These are phyloP conservation scores for Plicaturopsis crispa DNA, from an alignment of 768 basidiomycete species.

Conservation along the genomic window DNA sequence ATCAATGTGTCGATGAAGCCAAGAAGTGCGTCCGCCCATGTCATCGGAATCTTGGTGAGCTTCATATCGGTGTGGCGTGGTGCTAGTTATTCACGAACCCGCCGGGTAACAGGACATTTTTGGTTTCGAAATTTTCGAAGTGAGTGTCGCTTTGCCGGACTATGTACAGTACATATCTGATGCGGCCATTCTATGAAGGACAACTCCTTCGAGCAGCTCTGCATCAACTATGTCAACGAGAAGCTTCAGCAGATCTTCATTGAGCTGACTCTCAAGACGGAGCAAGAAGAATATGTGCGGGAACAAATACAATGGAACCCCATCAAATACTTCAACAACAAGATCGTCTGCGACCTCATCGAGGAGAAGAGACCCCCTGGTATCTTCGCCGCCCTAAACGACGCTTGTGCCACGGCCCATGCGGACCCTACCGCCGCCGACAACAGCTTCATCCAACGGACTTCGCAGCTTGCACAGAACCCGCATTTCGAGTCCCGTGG, in stretches of 20 bases:
- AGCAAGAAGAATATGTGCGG: slow-evolving; percentile 97
- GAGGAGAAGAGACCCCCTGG: slow-evolving; percentile 96
- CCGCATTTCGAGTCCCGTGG: slow-evolving; percentile 95
- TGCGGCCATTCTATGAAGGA: slow-evolving; percentile 39
- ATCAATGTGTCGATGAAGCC: slow-evolving; percentile 97
- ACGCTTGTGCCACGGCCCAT: slow-evolving; percentile 98
- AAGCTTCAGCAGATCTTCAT: slow-evolving; percentile 99
- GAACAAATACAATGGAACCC: slow-evolving; percentile 99
- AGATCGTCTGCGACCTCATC: slow-evolving; percentile 96
- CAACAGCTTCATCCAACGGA: slow-evolving; percentile 92
- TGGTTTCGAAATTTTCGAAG: slow-evolving; percentile 98
- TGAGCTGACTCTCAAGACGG: slow-evolving; percentile 95
- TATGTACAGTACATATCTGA: not conserved
- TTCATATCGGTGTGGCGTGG: slow-evolving; percentile 1
- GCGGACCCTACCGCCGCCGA: slow-evolving; percentile 96
- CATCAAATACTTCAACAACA: slow-evolving; percentile 98
- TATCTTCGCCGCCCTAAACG: slow-evolving; percentile 95
- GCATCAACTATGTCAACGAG: slow-evolving; percentile 99
- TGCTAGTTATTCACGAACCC: slow-evolving; percentile 3
- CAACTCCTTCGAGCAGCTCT: slow-evolving; percentile 95
- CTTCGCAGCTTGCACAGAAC: slow-evolving; percentile 73
- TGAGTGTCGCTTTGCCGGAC: no score
- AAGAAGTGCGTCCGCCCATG: slow-evolving; percentile 58
- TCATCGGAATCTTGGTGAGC: slow-evolving; percentile 87
- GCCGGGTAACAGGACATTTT: slow-evolving; percentile 99